Evolutionary conservation across 1,284 basidiomycete genomes (phyloP).

Genomic region (Cerrena zonata): DNA sequence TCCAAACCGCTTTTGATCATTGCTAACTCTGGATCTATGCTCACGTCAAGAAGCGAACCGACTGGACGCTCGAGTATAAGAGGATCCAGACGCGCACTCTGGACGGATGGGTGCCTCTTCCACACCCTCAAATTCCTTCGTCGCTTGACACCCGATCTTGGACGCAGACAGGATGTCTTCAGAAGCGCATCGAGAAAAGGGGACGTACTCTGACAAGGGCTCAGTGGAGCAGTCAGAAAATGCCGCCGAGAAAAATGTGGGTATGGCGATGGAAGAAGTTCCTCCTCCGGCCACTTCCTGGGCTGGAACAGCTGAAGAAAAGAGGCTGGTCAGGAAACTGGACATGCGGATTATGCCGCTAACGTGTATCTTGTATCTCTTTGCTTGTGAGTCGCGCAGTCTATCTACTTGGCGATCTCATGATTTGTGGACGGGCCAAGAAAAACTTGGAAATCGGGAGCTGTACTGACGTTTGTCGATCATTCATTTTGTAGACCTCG

Average conservation of each 20-base stretch:
- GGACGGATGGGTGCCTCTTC: neutral
- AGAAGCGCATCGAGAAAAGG: neutral
- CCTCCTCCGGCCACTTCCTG: slow-evolving; percentile 1
- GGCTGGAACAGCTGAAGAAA: slow-evolving; percentile 39
- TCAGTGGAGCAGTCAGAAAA: neutral
- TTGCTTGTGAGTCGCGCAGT: slow-evolving; percentile 60
- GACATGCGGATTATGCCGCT: slow-evolving; percentile 66
- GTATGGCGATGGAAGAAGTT: neutral
- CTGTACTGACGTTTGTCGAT: neutral
- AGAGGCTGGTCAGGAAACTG: slow-evolving; percentile 55
- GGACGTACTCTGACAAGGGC: neutral
- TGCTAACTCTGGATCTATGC: too few species aligned
- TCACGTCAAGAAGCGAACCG: neutral
- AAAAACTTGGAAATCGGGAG: neutral
- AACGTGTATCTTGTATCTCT: slow-evolving; percentile 65
- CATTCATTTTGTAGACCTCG: slow-evolving; percentile 45
- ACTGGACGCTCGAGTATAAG: neutral
- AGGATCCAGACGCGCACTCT: neutral
- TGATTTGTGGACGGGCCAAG: neutral
- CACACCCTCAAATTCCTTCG: neutral
- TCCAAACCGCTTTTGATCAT: too few species aligned
- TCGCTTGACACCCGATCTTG: neutral
- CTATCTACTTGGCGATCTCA: neutral
- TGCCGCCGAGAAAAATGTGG: neutral
- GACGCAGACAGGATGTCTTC: neutral